Evolutionary conservation across 2,329 filamentous ascomycete genomes (phyloP), one percentile per base, ranked within the genome.

Genomic region (Zarea fungicola): DNA sequence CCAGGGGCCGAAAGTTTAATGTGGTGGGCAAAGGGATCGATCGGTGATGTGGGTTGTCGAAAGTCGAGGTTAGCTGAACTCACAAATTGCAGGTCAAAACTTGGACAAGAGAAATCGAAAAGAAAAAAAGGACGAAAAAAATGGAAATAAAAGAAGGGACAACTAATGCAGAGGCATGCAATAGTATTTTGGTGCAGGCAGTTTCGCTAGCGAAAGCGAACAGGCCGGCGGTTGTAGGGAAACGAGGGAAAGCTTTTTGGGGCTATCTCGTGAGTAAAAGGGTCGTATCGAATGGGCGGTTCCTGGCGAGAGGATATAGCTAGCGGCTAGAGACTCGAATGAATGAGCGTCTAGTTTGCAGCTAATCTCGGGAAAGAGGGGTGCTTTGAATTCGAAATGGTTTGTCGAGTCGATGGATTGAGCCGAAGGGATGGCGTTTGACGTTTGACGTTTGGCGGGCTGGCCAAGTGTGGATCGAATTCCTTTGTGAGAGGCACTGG

Each of bases 61-160:
- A 68, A 69, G 72, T 72, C 61, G 62, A 63, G 54, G 63, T 62
- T 62, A n/a, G n/a, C n/a, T 62, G 62, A 61, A 63, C 64, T 64
- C 71, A 70, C 70, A 72, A 74, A 73, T 68, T 16, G 34, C 14
- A 22, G 14, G 23, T 21, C n/a, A n/a, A 2, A 31, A 52, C 41
- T 55, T 56, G 42, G 50, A 48, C 45, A 49, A 49, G 47, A 50
- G 48, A 49, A 52, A 49, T 53, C 23, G 19, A 13, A 26, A 40
- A 36, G 54, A 57, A 52, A 43, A 42, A 52, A 49, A 55, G 54
- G 13, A 18, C 16, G 32, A 32, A 29, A 25, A 35, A 32, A 23
- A 18, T 35, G 22, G 3, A 13, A 29, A 35, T 7, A 23, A 45
- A 50, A 39, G 41, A 40, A 21, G 23, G 36, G 28, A 44, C 28